Conservation (phyloP, 352 stramenopile genomes). For the Globisporangium solare region DNA sequence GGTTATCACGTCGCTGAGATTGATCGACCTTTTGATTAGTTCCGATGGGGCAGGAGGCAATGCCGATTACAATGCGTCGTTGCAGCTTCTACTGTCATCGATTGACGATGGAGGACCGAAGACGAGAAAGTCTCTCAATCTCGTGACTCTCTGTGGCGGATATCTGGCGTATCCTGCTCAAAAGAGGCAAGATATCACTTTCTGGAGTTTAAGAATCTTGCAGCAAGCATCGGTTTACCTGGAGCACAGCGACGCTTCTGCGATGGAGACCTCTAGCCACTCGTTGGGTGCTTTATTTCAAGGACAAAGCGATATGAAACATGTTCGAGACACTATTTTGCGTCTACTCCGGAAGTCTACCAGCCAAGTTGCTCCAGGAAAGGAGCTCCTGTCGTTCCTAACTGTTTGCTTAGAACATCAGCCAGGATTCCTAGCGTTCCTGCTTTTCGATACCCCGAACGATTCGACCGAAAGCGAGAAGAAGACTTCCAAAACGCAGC, state of each 20-base stretch:
- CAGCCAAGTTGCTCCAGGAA: conserved; percentile 21
- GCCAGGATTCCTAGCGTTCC: conserved; percentile 49
- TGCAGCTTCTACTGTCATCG: conserved; percentile 30
- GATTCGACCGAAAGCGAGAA: conserved; percentile 4
- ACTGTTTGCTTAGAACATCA: conserved; percentile 53
- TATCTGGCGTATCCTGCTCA: conserved; percentile 47
- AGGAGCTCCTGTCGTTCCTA: conserved; percentile 47
- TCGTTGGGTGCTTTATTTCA: conserved; percentile 54
- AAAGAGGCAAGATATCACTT: conserved; percentile 30
- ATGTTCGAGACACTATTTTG: conserved; percentile 36
- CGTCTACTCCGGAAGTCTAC: conserved; percentile 28
- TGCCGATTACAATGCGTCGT: conserved; percentile 7
- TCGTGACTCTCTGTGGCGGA: conserved; percentile 45
- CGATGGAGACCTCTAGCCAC: conserved; percentile 20
- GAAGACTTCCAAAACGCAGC: conserved; percentile 17
- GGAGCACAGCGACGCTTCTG: conserved; percentile 3
- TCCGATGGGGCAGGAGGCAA: conserved; percentile 1
- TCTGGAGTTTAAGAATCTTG: conserved; percentile 48
- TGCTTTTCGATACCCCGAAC: conserved; percentile 38
- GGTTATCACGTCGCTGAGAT: conserved; percentile 36
- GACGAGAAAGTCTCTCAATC: conserved; percentile 31
- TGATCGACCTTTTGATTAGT: conserved; percentile 38
- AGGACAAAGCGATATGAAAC: conserved; percentile 30
- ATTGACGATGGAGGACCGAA: conserved; percentile 43
- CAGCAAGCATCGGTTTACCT: conserved; percentile 31